Conservation (phyloP, 1,284 basidiomycete species). For the Pseudozyma tsukubaensis region DNA sequence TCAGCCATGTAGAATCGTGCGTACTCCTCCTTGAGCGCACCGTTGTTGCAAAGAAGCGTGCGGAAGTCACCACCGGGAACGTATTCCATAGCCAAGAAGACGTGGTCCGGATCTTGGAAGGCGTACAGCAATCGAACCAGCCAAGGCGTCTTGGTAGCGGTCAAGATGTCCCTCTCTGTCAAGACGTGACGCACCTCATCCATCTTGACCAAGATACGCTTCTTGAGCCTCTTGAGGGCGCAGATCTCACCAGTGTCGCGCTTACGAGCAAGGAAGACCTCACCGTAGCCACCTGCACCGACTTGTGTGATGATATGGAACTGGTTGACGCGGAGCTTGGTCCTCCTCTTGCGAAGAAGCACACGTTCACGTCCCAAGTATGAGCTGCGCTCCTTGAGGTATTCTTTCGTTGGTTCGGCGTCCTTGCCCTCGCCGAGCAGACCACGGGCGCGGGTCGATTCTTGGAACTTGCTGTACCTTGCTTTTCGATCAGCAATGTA, state of each 20-base stretch:
- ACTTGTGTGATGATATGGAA: constrained; percentile 69
- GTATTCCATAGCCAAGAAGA: constrained; percentile 73
- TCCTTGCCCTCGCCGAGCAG: constrained; percentile 74
- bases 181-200: constrained; percentile 68
- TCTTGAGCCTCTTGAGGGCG: constrained; percentile 66
- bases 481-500: constrained; percentile 62
- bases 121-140: constrained; percentile 66
- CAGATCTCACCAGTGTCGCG: constrained; percentile 68
- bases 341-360: constrained; percentile 64
- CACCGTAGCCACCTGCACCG: constrained; percentile 67
- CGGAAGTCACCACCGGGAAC: constrained; percentile 68
- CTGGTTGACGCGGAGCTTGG: constrained; percentile 64
- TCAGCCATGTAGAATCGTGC: constrained; percentile 68
- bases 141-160: constrained; percentile 67
- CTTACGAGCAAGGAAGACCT: constrained; percentile 67
- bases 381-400: constrained; percentile 50
- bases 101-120: constrained; percentile 67
- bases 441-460: constrained; percentile 47
- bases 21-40: constrained; percentile 71
- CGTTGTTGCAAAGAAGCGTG: constrained; percentile 68
- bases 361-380: constrained; percentile 63
- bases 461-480: constrained; percentile 80
- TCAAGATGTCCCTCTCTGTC: constrained; percentile 67
- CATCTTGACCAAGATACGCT: constrained; percentile 68
- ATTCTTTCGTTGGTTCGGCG: constrained; percentile 80